Conservation (phyloP, 257 asterid species). For the Rubia yunnanensis region DNA sequence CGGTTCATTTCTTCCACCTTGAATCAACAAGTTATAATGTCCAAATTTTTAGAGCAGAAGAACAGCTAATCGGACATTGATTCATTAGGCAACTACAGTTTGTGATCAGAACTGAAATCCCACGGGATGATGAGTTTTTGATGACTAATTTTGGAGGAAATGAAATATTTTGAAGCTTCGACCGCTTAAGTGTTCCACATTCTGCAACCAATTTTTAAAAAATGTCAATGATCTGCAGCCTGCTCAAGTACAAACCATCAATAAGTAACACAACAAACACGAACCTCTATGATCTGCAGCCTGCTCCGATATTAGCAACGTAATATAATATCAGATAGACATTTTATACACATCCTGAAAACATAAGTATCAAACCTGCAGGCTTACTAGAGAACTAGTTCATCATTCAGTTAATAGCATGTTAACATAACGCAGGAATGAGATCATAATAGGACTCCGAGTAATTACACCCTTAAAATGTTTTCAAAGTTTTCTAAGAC, state of each 20-base stretch:
- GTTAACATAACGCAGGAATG: background rate
- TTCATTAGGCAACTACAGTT: too few species aligned
- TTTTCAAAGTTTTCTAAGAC: too few species aligned
- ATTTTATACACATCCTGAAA: background rate
- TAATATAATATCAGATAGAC: background rate
- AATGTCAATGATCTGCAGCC: background rate
- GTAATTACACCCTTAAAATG: too few species aligned
- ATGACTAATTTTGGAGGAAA: background rate
- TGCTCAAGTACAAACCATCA: background rate
- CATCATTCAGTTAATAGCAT: background rate
- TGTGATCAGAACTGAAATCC: background rate
- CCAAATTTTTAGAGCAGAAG: background rate
- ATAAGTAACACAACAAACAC: background rate
- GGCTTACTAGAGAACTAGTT: background rate
- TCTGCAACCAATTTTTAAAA: background rate
- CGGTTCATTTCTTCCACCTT: slow-evolving; percentile 69
- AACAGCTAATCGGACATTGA: too few species aligned
- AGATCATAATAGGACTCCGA: background rate
- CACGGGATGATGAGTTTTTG: background rate
- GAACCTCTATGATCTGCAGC: background rate
- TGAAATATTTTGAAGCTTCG: background rate
- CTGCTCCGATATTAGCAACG: background rate
- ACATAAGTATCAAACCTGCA: background rate
- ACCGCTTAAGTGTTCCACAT: background rate
- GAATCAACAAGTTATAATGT: slow-evolving; percentile 6